Percentiles rank a stretch among this genome's conserved stretches.
Evolutionary conservation across 2,329 filamentous ascomycete genomes (phyloP).

Genomic region (Meredithiella fracta): DNA sequence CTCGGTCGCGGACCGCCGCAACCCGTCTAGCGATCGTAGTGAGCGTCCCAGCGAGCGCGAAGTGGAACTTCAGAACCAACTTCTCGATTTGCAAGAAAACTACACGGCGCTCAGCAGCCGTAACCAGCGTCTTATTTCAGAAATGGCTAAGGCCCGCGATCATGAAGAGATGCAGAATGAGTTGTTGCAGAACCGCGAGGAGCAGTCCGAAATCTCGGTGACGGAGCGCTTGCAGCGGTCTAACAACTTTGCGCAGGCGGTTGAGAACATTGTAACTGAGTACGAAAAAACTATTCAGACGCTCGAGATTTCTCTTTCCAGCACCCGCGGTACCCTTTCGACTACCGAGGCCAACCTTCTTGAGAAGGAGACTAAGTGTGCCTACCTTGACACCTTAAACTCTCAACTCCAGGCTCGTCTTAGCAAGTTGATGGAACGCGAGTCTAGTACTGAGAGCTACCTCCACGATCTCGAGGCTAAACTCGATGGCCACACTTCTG

Average conservation of each 20-base stretch:
- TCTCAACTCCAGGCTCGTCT: conserved; percentile 73
- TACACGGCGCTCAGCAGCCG: conserved; percentile 82
- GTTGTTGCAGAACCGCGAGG: conserved; percentile 25
- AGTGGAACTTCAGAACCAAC: conserved; percentile 78
- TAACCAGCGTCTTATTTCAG: conserved; percentile 87
- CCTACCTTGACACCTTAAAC: conserved; percentile 85
- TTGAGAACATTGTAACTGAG: conserved; percentile 89
- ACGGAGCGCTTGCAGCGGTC: conserved; percentile 84
- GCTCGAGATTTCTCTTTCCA: conserved; percentile 79
- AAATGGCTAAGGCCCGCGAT: conserved; percentile 75
- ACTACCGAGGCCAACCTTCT: conserved; percentile 71
- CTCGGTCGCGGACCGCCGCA: conserved; percentile 38
- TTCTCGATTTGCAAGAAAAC: conserved; percentile 85
- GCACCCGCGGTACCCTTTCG: conserved; percentile 67
- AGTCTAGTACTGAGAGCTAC: conserved; percentile 81
- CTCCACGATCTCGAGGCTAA: conserved; percentile 81
- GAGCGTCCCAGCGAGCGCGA: conserved; percentile 75
- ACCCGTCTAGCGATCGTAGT: conserved; percentile 45
- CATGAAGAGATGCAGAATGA: conserved; percentile 44
- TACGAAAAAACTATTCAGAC: conserved; percentile 98
- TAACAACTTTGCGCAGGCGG: conserved; percentile 86
- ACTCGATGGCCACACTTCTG: conserved; percentile 75
- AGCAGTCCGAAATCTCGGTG: conserved; percentile 42
- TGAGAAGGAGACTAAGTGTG: conserved; percentile 86
- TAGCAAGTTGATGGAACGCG: conserved; percentile 85